Conservation (phyloP, 2,329 filamentous ascomycete genomes). For the Aspergillus carbonarius region DNA sequence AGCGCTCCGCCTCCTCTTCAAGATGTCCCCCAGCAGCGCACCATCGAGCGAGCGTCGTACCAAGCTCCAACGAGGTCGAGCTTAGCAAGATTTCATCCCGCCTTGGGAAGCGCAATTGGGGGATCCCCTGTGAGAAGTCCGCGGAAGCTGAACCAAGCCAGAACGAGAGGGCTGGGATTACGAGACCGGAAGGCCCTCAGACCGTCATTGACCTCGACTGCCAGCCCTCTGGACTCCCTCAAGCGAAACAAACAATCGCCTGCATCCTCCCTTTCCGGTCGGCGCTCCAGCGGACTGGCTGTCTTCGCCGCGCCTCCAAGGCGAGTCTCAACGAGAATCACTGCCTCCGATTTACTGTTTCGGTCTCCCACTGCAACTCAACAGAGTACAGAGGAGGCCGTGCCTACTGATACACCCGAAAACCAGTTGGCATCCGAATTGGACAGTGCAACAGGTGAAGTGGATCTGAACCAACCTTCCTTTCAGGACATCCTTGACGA, state of each 20-base stretch:
- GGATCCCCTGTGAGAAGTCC: slow-evolving; percentile 38
- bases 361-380: slow-evolving; percentile 24
- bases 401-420: slow-evolving; percentile 28
- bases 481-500: slow-evolving; percentile 48
- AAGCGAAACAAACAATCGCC: slow-evolving; percentile 17
- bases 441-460: slow-evolving; percentile 29
- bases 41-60: slow-evolving; percentile 55
- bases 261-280: slow-evolving; percentile 23
- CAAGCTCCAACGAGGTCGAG: slow-evolving; percentile 68
- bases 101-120: slow-evolving; percentile 50
- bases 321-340: slow-evolving; percentile 35
- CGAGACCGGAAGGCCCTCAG: slow-evolving; percentile 39
- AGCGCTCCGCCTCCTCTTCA: slow-evolving; percentile 23
- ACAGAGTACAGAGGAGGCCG: slow-evolving; percentile 11
- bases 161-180: slow-evolving; percentile 29
- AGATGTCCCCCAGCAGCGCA: slow-evolving; percentile 25
- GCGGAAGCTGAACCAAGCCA: slow-evolving; percentile 16
- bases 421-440: slow-evolving; percentile 35
- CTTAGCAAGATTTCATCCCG: slow-evolving; percentile 60
- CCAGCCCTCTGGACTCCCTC: slow-evolving; percentile 25
- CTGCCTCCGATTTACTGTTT: slow-evolving; percentile 30
- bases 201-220: slow-evolving; percentile 32
- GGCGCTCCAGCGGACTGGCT: slow-evolving; percentile 31
- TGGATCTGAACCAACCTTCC: slow-evolving; percentile 18
- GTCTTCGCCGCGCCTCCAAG: slow-evolving; percentile 39